These are phyloP conservation scores for Xylaria sp. DNA, from an alignment of 2,329 filamentous ascomycete species.

Conservation along the genomic window DNA sequence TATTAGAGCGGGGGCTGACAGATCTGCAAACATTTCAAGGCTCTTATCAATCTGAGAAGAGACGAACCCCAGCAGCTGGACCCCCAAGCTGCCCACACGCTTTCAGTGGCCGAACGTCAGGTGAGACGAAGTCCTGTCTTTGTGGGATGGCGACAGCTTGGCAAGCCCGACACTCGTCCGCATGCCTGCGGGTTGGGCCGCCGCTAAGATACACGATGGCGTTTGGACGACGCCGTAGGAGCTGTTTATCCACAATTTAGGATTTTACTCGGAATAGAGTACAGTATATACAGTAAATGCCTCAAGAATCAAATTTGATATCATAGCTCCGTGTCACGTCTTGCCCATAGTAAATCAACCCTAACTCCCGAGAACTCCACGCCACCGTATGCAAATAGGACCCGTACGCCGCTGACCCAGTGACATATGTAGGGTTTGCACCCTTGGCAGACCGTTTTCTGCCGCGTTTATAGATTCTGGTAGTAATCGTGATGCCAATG, in stretches of 20 bases:
- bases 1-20: conserved; percentile 33
- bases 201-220: conserved; percentile 31
- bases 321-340: conserved; percentile 16
- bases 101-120: conserved; percentile 26
- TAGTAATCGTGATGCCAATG: conserved; percentile 14
- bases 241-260: neutral
- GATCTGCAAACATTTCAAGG: conserved; percentile 30
- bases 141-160: conserved; percentile 9
- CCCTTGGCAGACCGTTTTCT: conserved; percentile 29
- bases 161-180: conserved; percentile 16
- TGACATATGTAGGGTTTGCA: conserved; percentile 31
- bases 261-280: neutral
- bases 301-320: conserved; percentile 2
- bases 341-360: conserved; percentile 11
- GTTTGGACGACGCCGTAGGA: neutral
- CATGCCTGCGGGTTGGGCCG: conserved; percentile 32
- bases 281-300: conserved; percentile 23
- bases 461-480: conserved; percentile 25
- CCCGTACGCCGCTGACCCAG: conserved; percentile 5
- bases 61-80: conserved; percentile 25
- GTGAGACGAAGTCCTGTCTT: conserved; percentile 23
- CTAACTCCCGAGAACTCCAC: conserved; percentile 28
- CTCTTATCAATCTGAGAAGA: conserved; percentile 26
- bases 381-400: conserved; percentile 23
- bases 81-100: conserved; percentile 15